A percentile compares a stretch with the other conserved stretches of the same genome.
These are phyloP conservation scores for Nakaseomyces nivariensis DNA, from an alignment of 1,139 yeast genomes.

Conservation along the genomic window DNA sequence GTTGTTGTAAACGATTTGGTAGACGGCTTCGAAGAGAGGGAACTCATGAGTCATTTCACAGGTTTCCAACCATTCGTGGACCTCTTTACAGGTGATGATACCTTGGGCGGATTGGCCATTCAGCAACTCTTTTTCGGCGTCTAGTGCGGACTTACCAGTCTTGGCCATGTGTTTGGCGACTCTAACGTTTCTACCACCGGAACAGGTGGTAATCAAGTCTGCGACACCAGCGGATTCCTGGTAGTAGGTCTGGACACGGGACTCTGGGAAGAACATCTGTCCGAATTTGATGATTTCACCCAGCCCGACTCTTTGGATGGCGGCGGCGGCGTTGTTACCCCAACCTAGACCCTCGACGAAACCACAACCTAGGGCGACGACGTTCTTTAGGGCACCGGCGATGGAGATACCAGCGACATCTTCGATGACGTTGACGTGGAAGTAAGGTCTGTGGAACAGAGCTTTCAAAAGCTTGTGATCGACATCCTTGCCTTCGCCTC, in stretches of 20 bases:
- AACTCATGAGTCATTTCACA: slow-evolving; percentile 56
- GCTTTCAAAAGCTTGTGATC: slow-evolving; percentile 59
- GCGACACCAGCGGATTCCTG: slow-evolving; percentile 95
- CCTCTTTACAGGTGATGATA: slow-evolving; percentile 79
- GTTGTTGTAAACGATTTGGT: slow-evolving; percentile 67
- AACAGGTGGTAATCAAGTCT: slow-evolving; percentile 89
- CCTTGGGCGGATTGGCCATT: slow-evolving; percentile 97
- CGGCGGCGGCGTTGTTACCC: slow-evolving; percentile 98
- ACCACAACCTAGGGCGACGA: slow-evolving; percentile 90
- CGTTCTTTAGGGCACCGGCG: slow-evolving; percentile 92
- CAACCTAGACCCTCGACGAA: slow-evolving; percentile 93
- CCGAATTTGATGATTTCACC: slow-evolving; percentile 83
- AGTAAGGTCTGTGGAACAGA: slow-evolving; percentile 88
- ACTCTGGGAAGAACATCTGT: slow-evolving; percentile 58
- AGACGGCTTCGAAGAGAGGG: slow-evolving; percentile 83
- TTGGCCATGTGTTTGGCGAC: slow-evolving; percentile 75
- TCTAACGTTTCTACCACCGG: slow-evolving; percentile 90
- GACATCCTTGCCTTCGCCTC: slow-evolving; percentile 65
- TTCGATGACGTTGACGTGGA: slow-evolving; percentile 81
- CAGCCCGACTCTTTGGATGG: slow-evolving; percentile 88
- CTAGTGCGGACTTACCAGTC: slow-evolving; percentile 59
- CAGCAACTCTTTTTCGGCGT: slow-evolving; percentile 70
- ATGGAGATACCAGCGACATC: slow-evolving; percentile 92
- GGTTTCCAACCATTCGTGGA: slow-evolving; percentile 65
- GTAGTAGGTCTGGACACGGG: slow-evolving; percentile 69